Evolutionary conservation across 2,329 filamentous ascomycete genomes (phyloP).

Genomic region (Juglanconis oblonga): DNA sequence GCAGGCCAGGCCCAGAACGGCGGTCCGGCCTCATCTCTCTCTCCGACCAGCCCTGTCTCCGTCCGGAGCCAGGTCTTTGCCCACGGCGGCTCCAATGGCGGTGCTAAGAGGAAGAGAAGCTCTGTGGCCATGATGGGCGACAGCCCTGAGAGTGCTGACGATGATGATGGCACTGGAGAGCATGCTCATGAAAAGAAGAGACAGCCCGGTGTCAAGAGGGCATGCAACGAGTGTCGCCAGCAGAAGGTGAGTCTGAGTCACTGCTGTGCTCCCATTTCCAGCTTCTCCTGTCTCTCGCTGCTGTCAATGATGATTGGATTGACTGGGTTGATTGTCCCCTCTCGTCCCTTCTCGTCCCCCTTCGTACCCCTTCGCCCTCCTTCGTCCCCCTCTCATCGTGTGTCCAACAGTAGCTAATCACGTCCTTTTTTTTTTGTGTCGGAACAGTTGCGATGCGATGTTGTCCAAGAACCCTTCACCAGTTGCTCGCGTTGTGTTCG

Average conservation of each 20-base stretch:
- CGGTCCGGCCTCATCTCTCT: slow-evolving; percentile 28
- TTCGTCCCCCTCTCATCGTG: background rate
- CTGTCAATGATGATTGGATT: background rate
- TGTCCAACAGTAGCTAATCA: slow-evolving; percentile 15
- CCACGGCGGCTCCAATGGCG: slow-evolving; percentile 38
- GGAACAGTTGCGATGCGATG: slow-evolving; percentile 73
- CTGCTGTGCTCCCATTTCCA: background rate
- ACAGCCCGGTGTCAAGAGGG: slow-evolving; percentile 70
- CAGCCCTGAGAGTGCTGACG: slow-evolving; percentile 59
- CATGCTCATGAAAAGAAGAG: slow-evolving; percentile 56
- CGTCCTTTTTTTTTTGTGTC: background rate
- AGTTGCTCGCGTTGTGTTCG: slow-evolving; percentile 76
- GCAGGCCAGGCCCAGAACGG: slow-evolving; percentile 13
- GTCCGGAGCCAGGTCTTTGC: slow-evolving; percentile 35
- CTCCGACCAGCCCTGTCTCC: slow-evolving; percentile 55
- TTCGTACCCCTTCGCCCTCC: background rate
- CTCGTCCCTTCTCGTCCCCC: background rate
- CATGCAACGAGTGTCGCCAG: slow-evolving; percentile 81
- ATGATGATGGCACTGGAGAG: slow-evolving; percentile 51
- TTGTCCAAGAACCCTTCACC: slow-evolving; percentile 75
- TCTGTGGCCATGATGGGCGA: slow-evolving; percentile 44
- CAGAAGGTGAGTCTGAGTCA: slow-evolving; percentile 65
- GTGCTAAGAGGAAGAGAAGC: slow-evolving; percentile 59
- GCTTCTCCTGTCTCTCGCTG: background rate
- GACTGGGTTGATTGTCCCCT: background rate